These are phyloP conservation scores for Tuctoria greenei DNA, from an alignment of 176 grass and related monocot genomes.

Conservation along the genomic window DNA sequence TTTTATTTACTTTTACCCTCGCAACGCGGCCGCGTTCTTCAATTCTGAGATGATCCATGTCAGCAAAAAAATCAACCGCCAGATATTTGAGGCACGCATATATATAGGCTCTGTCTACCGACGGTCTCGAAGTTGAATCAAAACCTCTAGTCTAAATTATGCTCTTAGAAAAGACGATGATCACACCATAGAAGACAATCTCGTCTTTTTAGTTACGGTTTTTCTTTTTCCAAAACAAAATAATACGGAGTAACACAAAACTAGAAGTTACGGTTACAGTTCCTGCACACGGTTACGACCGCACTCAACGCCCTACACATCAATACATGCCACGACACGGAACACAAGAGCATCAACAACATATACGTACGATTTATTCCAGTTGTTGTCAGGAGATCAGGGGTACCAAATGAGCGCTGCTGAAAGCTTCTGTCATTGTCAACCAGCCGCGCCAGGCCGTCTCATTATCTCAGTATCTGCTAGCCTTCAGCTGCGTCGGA, in stretches of 20 bases:
- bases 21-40: too few species aligned
- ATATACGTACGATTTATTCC: slow-evolving; percentile 12
- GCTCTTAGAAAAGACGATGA: too few species aligned
- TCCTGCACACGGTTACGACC: not conserved
- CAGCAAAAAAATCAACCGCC: too few species aligned
- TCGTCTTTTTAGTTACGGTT: too few species aligned
- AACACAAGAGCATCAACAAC: not conserved
- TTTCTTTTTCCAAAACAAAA: not conserved
- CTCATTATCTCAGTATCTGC: slow-evolving; percentile 37
- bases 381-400: slow-evolving; percentile 6
- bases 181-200: too few species aligned
- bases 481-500: slow-evolving; percentile 42
- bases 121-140: too few species aligned
- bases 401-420: not conserved
- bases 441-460: not conserved
- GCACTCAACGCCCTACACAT: not conserved
- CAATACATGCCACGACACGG: not conserved
- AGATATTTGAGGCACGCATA: too few species aligned
- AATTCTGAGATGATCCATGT: too few species aligned
- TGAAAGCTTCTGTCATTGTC: not conserved
- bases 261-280: not conserved
- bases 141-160: too few species aligned
- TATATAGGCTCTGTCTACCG: too few species aligned
- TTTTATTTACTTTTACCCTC: too few species aligned
- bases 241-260: not conserved